A percentile compares a stretch with the other conserved stretches of the same genome.
These are phyloP conservation scores for Zymoseptoria tritici DNA, from an alignment of 2,329 filamentous ascomycete genomes.

Conservation along the genomic window DNA sequence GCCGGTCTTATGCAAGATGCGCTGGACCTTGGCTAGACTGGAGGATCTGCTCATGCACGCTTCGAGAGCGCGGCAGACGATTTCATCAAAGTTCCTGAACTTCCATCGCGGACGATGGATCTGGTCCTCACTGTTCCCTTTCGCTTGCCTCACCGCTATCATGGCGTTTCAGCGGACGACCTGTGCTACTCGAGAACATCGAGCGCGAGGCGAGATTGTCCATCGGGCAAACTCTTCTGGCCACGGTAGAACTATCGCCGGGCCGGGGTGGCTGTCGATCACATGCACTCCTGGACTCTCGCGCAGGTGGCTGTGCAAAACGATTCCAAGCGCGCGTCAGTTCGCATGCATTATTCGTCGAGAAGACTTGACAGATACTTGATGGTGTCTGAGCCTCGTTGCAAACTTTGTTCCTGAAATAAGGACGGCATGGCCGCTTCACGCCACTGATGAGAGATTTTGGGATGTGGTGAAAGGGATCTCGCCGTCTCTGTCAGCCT, in stretches of 20 bases:
- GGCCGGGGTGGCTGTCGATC: background rate
- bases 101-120: background rate
- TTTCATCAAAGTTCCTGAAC: background rate
- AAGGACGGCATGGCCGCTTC: background rate
- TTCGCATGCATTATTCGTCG: background rate
- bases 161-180: background rate
- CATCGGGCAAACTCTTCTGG: background rate
- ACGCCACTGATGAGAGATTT: background rate
- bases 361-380: background rate
- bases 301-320: conserved; percentile 5
- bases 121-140: background rate
- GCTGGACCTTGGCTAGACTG: conserved; percentile 7
- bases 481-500: background rate
- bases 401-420: background rate
- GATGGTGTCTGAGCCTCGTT: conserved; percentile 6
- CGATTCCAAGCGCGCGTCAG: background rate
- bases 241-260: background rate
- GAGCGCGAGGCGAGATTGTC: background rate
- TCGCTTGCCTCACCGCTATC: background rate
- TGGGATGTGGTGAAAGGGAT: background rate
- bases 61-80: background rate
- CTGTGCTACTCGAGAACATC: background rate
- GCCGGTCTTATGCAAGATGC: conserved; percentile 9
- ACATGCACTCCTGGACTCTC: background rate
- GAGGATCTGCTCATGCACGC: conserved; percentile 1